Conservation (phyloP, 176 grass and related monocot species). For the Tillandsia leiboldiana region DNA sequence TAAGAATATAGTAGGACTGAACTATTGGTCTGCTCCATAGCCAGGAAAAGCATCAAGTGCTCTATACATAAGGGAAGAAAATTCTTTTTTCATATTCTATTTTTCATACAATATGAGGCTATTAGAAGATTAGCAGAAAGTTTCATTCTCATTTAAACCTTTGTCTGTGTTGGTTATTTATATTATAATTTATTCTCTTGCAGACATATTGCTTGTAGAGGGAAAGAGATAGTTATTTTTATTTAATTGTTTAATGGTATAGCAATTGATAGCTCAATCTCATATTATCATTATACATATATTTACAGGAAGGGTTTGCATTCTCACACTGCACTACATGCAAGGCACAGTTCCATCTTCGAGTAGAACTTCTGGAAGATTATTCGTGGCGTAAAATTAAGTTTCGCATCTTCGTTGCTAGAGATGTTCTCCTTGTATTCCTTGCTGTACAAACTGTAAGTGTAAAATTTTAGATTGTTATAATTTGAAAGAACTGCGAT, state of each 20-base stretch:
- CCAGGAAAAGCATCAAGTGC: too few species aligned
- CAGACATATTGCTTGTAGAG: too few species aligned
- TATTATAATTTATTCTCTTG: not conserved
- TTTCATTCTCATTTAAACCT: not conserved
- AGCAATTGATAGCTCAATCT: constrained; percentile 2
- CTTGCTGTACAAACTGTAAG: constrained; percentile 88
- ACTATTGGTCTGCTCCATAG: too few species aligned
- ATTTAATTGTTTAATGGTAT: not conserved
- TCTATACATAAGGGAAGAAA: too few species aligned
- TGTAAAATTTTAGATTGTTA: constrained; percentile 1
- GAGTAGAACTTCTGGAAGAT: constrained; percentile 75
- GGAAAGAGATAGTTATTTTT: not conserved
- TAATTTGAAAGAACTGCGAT: constrained; percentile 8
- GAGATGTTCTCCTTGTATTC: constrained; percentile 93
- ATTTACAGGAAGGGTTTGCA: constrained; percentile 79
- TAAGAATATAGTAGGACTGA: too few species aligned
- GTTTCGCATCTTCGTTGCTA: constrained; percentile 76
- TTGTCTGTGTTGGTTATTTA: not conserved
- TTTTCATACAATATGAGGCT: too few species aligned
- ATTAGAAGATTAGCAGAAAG: too few species aligned
- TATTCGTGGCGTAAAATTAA: constrained; percentile 99
- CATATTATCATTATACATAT: constrained; percentile 6
- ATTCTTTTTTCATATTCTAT: too few species aligned
- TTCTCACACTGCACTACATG: constrained; percentile 98
- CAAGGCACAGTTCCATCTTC: constrained; percentile 92